Percentiles rank a stretch among this genome's conserved stretches.
Conservation (phyloP, 2,329 filamentous ascomycete genomes). For the Phoma sp. region DNA sequence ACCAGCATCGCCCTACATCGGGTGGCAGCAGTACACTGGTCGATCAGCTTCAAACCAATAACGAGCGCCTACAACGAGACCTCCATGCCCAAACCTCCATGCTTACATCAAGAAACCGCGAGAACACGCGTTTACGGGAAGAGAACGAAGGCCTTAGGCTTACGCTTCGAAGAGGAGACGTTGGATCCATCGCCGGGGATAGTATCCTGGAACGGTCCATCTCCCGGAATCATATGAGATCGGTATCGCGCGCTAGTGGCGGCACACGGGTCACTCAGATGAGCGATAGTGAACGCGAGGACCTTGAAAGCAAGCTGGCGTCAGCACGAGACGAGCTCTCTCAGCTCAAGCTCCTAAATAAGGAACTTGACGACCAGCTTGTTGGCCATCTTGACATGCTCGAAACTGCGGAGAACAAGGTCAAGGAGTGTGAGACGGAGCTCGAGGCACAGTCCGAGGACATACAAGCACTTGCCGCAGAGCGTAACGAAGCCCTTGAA, state of each 20-base stretch:
- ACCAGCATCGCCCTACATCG: conserved; percentile 39
- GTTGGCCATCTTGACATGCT: conserved; percentile 82
- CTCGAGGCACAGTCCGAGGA: conserved; percentile 81
- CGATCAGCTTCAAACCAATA: conserved; percentile 90
- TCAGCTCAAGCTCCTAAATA: conserved; percentile 84
- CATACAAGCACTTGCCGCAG: conserved; percentile 76
- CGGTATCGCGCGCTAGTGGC: conserved; percentile 74
- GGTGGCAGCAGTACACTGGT: conserved; percentile 72
- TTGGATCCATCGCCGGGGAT: conserved; percentile 72
- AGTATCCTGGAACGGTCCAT: conserved; percentile 95
- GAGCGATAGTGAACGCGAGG: conserved; percentile 76
- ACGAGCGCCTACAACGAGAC: conserved; percentile 88
- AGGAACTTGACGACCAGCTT: conserved; percentile 83
- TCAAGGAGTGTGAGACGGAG: conserved; percentile 78
- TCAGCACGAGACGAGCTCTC: conserved; percentile 87
- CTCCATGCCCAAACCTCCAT: conserved; percentile 96
- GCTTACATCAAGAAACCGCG: conserved; percentile 92
- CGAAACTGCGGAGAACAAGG: conserved; percentile 66
- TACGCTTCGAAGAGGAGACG: conserved; percentile 75
- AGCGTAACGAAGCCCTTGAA: conserved; percentile 84
- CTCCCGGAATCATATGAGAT: conserved; percentile 78
- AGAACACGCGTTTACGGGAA: conserved; percentile 93
- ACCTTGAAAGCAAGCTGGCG: conserved; percentile 83
- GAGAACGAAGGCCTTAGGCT: conserved; percentile 98
- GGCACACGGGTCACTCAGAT: conserved; percentile 63